Evolutionary conservation across 2,329 filamentous ascomycete genomes (phyloP).

Genomic region (Neofusicoccum sp.): DNA sequence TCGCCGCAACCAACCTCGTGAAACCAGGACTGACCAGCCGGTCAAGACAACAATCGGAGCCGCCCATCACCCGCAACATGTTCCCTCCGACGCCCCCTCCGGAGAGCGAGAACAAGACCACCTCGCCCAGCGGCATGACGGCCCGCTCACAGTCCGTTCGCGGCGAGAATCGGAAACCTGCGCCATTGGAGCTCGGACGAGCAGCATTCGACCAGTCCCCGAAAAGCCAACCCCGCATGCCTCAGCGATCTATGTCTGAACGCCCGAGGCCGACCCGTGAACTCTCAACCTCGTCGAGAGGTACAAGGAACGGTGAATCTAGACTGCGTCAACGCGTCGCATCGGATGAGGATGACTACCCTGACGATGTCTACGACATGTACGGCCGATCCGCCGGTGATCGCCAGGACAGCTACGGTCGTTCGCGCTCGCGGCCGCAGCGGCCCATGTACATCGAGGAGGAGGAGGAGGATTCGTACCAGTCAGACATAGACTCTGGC

Average conservation of each 20-base stretch:
- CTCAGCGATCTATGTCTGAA: conserved; percentile 48
- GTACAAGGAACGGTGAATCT: conserved; percentile 26
- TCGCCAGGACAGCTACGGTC: conserved; percentile 30
- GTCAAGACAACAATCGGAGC: conserved; percentile 79
- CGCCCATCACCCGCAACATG: conserved; percentile 74
- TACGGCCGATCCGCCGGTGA: conserved; percentile 53
- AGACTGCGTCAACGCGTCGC: conserved; percentile 30
- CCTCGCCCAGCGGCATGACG: conserved; percentile 12
- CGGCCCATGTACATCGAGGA: conserved; percentile 73
- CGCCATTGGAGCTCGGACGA: conserved; percentile 51
- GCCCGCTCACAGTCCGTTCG: conserved; percentile 52
- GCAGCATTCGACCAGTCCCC: conserved; percentile 49
- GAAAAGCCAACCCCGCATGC: conserved; percentile 34
- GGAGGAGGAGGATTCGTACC: conserved; percentile 72
- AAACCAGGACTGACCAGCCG: conserved; percentile 80
- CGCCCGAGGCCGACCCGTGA: conserved; percentile 43
- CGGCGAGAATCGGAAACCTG: conserved; percentile 50
- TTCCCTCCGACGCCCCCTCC: conserved; percentile 99
- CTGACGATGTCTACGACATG: conserved; percentile 64
- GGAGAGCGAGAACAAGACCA: conserved; percentile 69
- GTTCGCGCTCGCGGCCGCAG: conserved; percentile 38
- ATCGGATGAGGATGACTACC: conserved; percentile 61
- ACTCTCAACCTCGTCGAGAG: conserved; percentile 34
- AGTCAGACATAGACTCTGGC: conserved; percentile 72
- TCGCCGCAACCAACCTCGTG: conserved; percentile 89